phyloP scores from a whole-genome alignment of 768 basidiomycete genomes.

The Termitomyces titanicus region DNA sequence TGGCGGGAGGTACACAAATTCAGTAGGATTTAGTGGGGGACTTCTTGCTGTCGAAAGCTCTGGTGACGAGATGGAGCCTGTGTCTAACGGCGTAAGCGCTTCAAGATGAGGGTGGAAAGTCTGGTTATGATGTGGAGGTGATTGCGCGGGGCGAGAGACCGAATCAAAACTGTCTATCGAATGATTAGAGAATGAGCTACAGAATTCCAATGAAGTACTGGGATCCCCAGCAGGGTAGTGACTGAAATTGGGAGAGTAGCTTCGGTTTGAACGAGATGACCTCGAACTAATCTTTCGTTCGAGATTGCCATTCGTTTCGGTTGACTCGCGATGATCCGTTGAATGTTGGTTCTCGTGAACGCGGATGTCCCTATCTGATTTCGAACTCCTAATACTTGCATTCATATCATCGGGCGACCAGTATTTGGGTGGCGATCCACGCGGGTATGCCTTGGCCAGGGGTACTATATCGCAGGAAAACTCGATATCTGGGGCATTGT shows the following conservation, averaged over 20 bases:
- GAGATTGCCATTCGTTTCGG: neutral
- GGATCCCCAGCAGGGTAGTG: conserved; percentile 27
- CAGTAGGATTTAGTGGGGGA: conserved; percentile 35
- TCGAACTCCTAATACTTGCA: conserved; percentile 8
- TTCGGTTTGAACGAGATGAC: conserved; percentile 6
- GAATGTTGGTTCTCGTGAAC: neutral
- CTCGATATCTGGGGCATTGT: neutral
- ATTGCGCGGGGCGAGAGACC: neutral
- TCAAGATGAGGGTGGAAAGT: neutral
- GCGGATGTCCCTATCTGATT: conserved; percentile 1
- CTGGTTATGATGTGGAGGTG: neutral
- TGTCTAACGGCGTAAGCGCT: neutral
- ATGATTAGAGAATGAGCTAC: conserved; percentile 20
- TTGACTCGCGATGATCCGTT: neutral
- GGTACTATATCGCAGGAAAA: neutral
- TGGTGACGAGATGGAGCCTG: neutral
- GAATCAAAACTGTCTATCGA: conserved; percentile 1
- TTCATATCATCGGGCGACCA: neutral
- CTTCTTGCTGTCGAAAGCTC: neutral
- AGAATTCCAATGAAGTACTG: neutral
- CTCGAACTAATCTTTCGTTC: neutral
- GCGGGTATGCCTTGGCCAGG: neutral
- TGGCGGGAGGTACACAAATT: conserved; percentile 41
- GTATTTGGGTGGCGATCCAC: neutral
- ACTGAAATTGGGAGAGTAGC: conserved; percentile 23